Conservation (phyloP, 441 rosid species). For the Jatropha multifida region DNA sequence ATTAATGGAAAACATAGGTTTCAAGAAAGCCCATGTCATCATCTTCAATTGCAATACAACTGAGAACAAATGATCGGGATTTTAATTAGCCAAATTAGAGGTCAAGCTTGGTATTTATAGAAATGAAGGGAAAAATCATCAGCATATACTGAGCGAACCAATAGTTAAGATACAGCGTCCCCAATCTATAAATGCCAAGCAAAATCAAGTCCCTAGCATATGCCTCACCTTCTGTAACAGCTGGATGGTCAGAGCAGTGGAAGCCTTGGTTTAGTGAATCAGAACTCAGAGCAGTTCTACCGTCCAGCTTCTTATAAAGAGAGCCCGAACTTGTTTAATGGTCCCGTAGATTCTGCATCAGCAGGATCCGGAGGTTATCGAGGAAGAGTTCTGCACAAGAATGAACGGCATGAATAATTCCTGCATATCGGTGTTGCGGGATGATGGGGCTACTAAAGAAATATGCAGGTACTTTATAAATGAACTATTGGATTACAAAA, state of each 20-base stretch:
- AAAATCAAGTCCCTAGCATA: constrained; percentile 23
- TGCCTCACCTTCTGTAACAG: constrained; percentile 27
- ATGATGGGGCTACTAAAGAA: constrained; percentile 29
- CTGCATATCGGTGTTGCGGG: constrained; percentile 42
- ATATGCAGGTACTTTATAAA: no score
- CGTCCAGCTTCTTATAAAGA: constrained; percentile 33
- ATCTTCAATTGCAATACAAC: constrained; percentile 25
- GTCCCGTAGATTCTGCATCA: constrained; percentile 25
- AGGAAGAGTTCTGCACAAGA: constrained; percentile 35
- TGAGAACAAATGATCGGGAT: constrained; percentile 32
- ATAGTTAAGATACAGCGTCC: constrained; percentile 44
- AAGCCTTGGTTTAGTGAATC: constrained; percentile 28
- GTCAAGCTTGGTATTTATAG: constrained; percentile 27
- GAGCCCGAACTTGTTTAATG: constrained; percentile 21
- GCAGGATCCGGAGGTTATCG: constrained; percentile 35
- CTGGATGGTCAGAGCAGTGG: constrained; percentile 34
- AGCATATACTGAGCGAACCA: constrained; percentile 40
- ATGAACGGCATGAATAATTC: constrained; percentile 36
- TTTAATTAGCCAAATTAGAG: constrained; percentile 33
- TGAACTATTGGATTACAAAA: no score
- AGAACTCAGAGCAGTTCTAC: constrained; percentile 28
- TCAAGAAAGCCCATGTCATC: constrained; percentile 16
- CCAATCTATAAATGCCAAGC: constrained; percentile 32
- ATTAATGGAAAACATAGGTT: no score
- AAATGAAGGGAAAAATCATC: constrained; percentile 31